Conservation (phyloP, 2,329 filamentous ascomycete genomes). For the Colletotrichum tamarilloi region DNA sequence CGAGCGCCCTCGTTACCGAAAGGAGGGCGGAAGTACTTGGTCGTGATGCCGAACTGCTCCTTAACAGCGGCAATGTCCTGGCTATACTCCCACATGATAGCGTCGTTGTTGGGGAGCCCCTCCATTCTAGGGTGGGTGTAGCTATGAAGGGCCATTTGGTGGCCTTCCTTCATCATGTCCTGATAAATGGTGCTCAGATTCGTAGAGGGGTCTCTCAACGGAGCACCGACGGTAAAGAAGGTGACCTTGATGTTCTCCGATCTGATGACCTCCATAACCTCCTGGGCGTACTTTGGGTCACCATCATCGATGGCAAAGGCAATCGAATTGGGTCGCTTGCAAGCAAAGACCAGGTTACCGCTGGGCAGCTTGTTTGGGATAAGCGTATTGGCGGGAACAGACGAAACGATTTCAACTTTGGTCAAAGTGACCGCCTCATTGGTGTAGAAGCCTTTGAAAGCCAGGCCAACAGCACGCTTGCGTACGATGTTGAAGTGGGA, state of each 20-base stretch:
- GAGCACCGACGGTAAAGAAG: slow-evolving; percentile 77
- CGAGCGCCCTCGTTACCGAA: slow-evolving; percentile 76
- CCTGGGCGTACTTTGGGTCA: slow-evolving; percentile 54
- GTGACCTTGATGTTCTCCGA: slow-evolving; percentile 73
- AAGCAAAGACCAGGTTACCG: slow-evolving; percentile 70
- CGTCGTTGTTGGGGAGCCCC: slow-evolving; percentile 61
- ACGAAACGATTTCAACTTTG: slow-evolving; percentile 69
- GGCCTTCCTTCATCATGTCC: slow-evolving; percentile 70
- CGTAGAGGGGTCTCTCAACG: slow-evolving; percentile 66
- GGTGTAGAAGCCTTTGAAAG: slow-evolving; percentile 74
- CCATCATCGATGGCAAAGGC: slow-evolving; percentile 81
- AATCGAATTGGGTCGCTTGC: slow-evolving; percentile 76
- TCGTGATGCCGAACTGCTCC: slow-evolving; percentile 47
- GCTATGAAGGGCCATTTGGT: slow-evolving; percentile 76
- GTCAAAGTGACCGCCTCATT: slow-evolving; percentile 61
- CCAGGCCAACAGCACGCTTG: slow-evolving; percentile 66
- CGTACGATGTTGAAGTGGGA: slow-evolving; percentile 74
- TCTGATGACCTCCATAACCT: slow-evolving; percentile 69
- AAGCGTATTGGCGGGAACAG: slow-evolving; percentile 61
- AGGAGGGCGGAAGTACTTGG: slow-evolving; percentile 74
- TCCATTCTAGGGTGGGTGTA: slow-evolving; percentile 77
- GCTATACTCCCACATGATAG: slow-evolving; percentile 71
- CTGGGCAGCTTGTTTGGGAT: slow-evolving; percentile 71
- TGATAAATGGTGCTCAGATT: slow-evolving; percentile 73
- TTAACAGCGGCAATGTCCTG: slow-evolving; percentile 64